Percentiles rank a stretch among this genome's conserved stretches.
phyloP scores from a whole-genome alignment of 2,329 filamentous ascomycete genomes.

The Chrysoporthe austroafricana region DNA sequence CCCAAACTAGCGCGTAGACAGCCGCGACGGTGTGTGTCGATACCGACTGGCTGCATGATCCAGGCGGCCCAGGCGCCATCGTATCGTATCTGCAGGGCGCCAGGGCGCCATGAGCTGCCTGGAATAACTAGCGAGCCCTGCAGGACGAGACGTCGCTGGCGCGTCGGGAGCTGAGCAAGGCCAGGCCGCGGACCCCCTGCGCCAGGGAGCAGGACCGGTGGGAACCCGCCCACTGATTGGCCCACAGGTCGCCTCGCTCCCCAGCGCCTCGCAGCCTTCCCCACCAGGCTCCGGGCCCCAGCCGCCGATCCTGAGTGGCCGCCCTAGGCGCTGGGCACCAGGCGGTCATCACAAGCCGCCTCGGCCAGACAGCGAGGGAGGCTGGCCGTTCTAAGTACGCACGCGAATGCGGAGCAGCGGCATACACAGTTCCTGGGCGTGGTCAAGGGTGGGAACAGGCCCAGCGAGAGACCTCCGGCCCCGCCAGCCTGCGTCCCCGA shows the following conservation, averaged over 20 bases:
- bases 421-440: no score
- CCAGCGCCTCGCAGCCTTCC: conserved; percentile 2
- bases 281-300: background rate
- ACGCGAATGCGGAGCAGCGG: no score
- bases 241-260: background rate
- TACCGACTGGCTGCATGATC: background rate
- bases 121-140: no score
- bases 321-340: conserved; percentile 3
- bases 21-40: background rate
- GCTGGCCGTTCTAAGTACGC: no score
- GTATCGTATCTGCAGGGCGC: no score
- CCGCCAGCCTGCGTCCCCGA: background rate
- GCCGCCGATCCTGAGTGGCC: conserved; percentile 6
- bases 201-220: background rate
- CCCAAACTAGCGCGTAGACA: background rate
- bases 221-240: background rate
- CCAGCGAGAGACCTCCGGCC: background rate
- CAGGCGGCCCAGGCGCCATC: background rate
- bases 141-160: no score
- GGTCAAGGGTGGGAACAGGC: no score
- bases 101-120: background rate
- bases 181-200: background rate
- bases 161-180: no score
- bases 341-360: background rate
- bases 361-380: no score